Conservation (phyloP, 176 grass and related monocot species). For the Raddia distichophylla region DNA sequence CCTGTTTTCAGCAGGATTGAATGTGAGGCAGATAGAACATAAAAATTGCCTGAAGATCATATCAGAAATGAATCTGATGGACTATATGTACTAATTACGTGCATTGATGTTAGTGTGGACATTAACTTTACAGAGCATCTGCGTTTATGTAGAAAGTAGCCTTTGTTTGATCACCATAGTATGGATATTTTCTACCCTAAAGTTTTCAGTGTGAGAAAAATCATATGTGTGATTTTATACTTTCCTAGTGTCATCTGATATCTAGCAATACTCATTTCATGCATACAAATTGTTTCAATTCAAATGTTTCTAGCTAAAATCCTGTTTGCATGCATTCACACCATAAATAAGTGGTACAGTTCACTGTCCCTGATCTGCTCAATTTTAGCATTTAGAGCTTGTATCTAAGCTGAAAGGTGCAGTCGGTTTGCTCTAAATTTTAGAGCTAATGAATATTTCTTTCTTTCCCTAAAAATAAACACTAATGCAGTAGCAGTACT, state of each 20-base stretch:
- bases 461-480: neutral
- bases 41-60: constrained; percentile 2
- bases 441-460: neutral
- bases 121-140: constrained; percentile 38
- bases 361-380: neutral
- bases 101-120: constrained; percentile 59
- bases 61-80: neutral
- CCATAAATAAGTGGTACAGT: neutral
- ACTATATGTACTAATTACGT: constrained; percentile 50
- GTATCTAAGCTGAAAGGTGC: neutral
- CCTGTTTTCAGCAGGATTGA: constrained; percentile 47
- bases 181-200: neutral
- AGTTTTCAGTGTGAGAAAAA: neutral
- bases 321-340: neutral
- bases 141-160: neutral
- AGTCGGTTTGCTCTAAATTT: neutral
- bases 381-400: constrained; percentile 20
- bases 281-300: constrained; percentile 10
- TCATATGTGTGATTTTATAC: neutral
- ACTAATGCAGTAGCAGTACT: neutral
- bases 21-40: constrained; percentile 15
- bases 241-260: neutral
- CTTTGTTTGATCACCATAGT: neutral
- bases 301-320: neutral
- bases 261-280: neutral